Base-by-base conservation (phyloP, 306 rosid genomes). In the Castanospermum australe region DNA sequence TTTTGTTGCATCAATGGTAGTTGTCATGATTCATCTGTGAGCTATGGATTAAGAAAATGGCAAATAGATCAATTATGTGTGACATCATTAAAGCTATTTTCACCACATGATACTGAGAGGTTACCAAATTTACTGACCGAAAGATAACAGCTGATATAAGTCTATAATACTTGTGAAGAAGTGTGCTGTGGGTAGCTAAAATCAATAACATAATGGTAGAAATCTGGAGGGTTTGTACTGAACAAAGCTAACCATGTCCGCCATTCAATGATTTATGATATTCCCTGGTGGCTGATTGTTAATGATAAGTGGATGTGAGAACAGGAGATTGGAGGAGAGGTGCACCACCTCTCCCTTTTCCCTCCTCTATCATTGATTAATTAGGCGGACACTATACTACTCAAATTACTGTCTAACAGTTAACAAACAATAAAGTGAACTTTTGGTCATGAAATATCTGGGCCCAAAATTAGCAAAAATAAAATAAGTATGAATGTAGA, bases 21-120 rank as follows among this genome's bases (percentile, higher is more conserved):
- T 66, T 69, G 11, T 68, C 66, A 51, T 61, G 8, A 59, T 75
- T 68, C 55, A 18, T 67, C 14, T 12, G n/a, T 48, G 52, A 70
- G 36, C 30, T 36, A 54, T 30, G 25, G 15, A 76, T 32, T 52
- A 25, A 70, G 69, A 56, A 59, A 59, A 61, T 13, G 32, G n/a
- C 17, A 18, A 73, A 35, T 18, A 18, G 14, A n/a, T 79, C 33
- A 35, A 62, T 79, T 57, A 50, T 50, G 48, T 15, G 36, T 6
- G 25, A 51, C 67, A 24, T 24, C 6, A 3, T 18, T 8, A 33
- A 55, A 55, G 28, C 80, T 47, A 55, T 64, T 66, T 66, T 41
- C 18, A 32, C 76, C 45, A 33, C 66, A 80, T 63, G 10, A 76
- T 64, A 65, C 55, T 21, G 18, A 81, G 12, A 30, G 44, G 63